phyloP scores from a whole-genome alignment of 345 rosid genomes.

The Populus pruinosa region DNA sequence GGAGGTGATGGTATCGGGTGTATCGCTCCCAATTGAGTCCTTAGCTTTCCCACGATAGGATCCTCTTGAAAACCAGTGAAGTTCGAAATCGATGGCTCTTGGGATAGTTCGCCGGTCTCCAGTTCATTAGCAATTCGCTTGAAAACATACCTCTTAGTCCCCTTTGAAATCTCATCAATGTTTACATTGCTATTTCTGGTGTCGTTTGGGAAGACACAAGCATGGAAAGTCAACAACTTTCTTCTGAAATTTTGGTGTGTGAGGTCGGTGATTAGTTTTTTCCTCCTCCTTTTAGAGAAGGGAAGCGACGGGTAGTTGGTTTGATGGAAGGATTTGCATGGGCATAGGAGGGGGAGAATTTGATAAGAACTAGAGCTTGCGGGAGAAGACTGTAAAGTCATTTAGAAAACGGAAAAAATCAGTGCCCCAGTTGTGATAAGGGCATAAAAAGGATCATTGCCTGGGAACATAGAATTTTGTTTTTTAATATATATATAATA shows the following conservation, averaged over 20 bases:
- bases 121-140: slow-evolving; percentile 51
- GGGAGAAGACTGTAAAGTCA: slow-evolving; percentile 52
- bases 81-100: slow-evolving; percentile 23
- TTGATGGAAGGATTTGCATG: slow-evolving; percentile 26
- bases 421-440: slow-evolving; percentile 18
- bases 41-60: slow-evolving; percentile 80
- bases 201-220: slow-evolving; percentile 36
- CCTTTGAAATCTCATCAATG: slow-evolving; percentile 27
- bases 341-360: slow-evolving; percentile 29
- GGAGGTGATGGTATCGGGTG: slow-evolving; percentile 95
- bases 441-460: slow-evolving; percentile 25
- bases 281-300: slow-evolving; percentile 21
- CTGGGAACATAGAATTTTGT: slow-evolving; percentile 18
- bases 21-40: slow-evolving; percentile 80
- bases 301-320: not conserved
- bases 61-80: slow-evolving; percentile 68
- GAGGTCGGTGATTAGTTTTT: slow-evolving; percentile 1
- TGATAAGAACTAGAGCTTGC: slow-evolving; percentile 9
- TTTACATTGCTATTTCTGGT: slow-evolving; percentile 17
- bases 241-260: not conserved
- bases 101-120: slow-evolving; percentile 32
- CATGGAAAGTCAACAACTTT: slow-evolving; percentile 31
- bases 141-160: slow-evolving; percentile 33
- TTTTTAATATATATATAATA: no score
- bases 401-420: slow-evolving; percentile 25